Base-by-base conservation (phyloP, 1,284 basidiomycete genomes). In the Trametes hirsuta region DNA sequence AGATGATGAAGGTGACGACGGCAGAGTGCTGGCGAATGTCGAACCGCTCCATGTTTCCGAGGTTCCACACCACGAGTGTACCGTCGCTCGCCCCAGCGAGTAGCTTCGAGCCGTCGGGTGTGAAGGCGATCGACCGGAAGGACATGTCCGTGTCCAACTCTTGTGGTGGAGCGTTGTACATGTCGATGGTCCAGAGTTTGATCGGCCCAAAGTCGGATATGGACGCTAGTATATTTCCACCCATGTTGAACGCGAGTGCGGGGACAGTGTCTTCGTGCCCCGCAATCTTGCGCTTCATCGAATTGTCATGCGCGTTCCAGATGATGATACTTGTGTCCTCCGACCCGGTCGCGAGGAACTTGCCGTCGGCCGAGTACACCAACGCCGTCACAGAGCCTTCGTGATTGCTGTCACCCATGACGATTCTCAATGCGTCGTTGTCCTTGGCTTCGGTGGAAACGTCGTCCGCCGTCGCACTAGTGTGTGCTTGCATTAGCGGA, bases 31-130 rank as follows among this genome's bases (percentile, higher is more conserved):
- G 63, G 6, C 35, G 18, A 42, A 68, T 53, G 18, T 39, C 41
- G 15, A 51, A 22, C 1, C 14, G 49, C 2, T 36, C 50, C 35
- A 64, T 64, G n/a, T 65, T 61, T n/a, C 52, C 58, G 6, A 65
- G 50, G 49, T 72, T 50, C 70, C 69, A 72, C 4, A 69, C 57
- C 18, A 61, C 48, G 34, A 72, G 49, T 5, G 65, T 64, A 36
- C 65, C 66, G 52, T 71, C 68, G 30, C 52, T 48, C 1, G 64
- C 68, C 1, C 63, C 71, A 10, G 69, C 68, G 10, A 66, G 63
- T 18, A 72, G 50, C 22, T 50, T 47, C 21, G 42, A 40, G n/a
- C 68, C 69, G 55, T 72, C 69, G 3, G 69, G 66, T 0, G 71
- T 67, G 57, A 55, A 71, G 9, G 62, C 63, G 44, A 69, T 54